Percentiles rank a stretch among this genome's conserved stretches.
Conservation (phyloP, 2,329 filamentous ascomycete species). For the Colletotrichum trifolii region DNA sequence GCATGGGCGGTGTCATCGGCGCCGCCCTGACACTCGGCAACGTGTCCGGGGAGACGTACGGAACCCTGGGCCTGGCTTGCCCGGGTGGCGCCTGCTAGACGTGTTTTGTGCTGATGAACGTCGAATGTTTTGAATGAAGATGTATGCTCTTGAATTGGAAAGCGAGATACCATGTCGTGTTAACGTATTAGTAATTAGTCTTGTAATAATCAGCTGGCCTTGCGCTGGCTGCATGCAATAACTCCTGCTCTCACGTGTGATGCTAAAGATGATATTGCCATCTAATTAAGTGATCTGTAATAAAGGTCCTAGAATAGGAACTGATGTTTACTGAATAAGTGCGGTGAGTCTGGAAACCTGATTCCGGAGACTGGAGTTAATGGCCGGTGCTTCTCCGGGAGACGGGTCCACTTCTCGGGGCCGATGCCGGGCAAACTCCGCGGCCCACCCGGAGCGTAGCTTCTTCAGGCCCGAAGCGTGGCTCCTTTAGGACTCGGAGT, state of each 20-base stretch:
- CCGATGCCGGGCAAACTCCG: no score
- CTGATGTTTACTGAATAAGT: no score
- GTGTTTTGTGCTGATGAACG: no score
- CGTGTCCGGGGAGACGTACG: conserved; percentile 46
- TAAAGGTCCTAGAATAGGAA: no score
- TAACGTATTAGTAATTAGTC: conserved; percentile 11
- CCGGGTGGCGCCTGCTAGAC: conserved; percentile 44
- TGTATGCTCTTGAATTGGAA: neutral
- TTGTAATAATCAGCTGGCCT: neutral
- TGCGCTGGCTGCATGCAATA: neutral
- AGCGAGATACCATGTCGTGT: conserved; percentile 11
- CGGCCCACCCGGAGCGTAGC: no score
- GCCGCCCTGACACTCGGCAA: conserved; percentile 45
- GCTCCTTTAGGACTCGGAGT: no score
- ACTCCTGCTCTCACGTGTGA: neutral
- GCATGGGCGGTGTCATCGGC: conserved; percentile 68
- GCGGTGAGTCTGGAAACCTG: no score
- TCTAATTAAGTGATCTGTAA: no score
- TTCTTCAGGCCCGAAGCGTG: no score
- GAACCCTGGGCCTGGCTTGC: conserved; percentile 45
- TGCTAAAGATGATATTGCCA: accelerated
- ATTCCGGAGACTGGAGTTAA: no score
- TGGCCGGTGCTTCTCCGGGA: no score
- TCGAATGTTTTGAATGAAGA: conserved; percentile 1
- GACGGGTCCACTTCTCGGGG: no score